Evolutionary conservation across 176 grass and related monocot genomes (phyloP).

Genomic region (Carex myosuroides): DNA sequence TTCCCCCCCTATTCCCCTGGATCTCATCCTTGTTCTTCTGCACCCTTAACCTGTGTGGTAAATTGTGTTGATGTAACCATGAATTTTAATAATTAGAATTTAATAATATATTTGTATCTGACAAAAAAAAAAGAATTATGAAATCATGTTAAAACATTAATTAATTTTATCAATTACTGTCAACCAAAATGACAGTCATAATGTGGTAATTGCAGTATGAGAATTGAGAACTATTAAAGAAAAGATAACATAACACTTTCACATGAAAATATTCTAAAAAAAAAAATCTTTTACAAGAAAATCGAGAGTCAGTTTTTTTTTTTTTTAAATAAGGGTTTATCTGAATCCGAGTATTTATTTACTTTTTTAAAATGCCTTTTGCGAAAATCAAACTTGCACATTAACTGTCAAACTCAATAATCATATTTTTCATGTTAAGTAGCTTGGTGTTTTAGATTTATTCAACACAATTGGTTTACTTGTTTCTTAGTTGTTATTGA

Average conservation of each 20-base stretch:
- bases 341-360: too few relatives aligned
- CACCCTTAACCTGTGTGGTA: neutral
- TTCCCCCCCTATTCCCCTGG: neutral
- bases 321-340: too few relatives aligned
- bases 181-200: neutral
- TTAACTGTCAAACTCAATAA: too few relatives aligned
- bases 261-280: too few relatives aligned
- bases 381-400: too few relatives aligned
- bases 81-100: neutral
- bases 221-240: neutral
- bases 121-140: neutral
- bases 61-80: neutral
- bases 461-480: neutral
- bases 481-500: neutral
- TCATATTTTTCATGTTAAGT: neutral
- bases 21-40: neutral
- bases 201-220: neutral
- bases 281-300: too few relatives aligned
- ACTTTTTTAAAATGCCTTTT: too few relatives aligned
- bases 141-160: neutral
- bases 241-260: neutral
- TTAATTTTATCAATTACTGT: neutral
- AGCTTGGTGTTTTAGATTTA: neutral
- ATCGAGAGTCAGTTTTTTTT: too few relatives aligned
- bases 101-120: neutral